Conservation (phyloP, 2,329 filamentous ascomycete genomes). For the Pyrenophora graminea region DNA sequence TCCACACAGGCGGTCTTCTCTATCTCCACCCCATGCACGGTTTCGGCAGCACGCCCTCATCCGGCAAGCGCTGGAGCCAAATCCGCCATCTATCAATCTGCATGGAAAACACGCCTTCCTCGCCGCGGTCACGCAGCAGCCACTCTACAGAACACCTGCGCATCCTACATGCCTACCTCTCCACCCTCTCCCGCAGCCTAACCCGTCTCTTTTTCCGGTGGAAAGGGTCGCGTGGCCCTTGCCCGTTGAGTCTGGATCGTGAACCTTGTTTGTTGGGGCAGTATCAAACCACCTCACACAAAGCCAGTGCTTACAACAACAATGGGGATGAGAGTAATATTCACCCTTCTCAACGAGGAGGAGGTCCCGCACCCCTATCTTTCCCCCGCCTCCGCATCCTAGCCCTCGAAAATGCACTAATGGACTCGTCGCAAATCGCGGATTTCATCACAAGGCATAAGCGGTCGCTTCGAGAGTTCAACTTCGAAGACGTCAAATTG, state of each 20-base stretch:
- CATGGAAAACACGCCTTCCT: conserved; percentile 69
- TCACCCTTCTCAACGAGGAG: conserved; percentile 39
- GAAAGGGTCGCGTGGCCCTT: conserved; percentile 73
- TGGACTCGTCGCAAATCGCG: conserved; percentile 72
- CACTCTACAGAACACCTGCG: conserved; percentile 66
- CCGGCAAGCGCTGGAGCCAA: conserved; percentile 74
- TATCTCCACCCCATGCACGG: conserved; percentile 77
- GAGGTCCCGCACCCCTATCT: conserved; percentile 46
- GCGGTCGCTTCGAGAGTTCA: conserved; percentile 72
- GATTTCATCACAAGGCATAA: conserved; percentile 70
- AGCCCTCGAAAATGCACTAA: conserved; percentile 71
- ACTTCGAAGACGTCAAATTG: conserved; percentile 76
- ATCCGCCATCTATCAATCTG: conserved; percentile 74
- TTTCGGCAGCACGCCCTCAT: conserved; percentile 74
- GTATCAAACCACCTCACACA: too few relatives aligned
- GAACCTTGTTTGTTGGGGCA: conserved; percentile 66
- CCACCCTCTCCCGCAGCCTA: conserved; percentile 67
- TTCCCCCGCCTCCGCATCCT: conserved; percentile 72
- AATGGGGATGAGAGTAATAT: conserved; percentile 6
- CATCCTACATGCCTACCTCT: conserved; percentile 78
- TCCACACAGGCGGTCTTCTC: conserved; percentile 75
- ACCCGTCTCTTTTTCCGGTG: conserved; percentile 78
- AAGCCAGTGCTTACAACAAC: too few relatives aligned
- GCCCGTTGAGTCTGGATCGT: conserved; percentile 70
- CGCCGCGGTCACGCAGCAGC: conserved; percentile 56